Base-by-base conservation (phyloP, 345 rosid species). In the Psidium friedrichsthalianum region DNA sequence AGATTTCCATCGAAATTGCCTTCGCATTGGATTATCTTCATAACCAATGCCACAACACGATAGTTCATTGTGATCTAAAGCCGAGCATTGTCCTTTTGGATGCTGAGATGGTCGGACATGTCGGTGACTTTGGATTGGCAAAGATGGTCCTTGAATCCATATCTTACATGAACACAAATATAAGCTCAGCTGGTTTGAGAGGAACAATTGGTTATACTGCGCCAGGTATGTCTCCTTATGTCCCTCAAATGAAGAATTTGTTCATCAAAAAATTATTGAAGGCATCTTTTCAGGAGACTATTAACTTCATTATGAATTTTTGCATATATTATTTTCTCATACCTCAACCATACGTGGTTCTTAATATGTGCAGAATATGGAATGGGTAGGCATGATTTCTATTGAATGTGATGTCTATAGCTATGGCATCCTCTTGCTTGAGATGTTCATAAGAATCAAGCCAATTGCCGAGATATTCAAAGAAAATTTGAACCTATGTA, bases 401-500 rank as follows among this genome's bases (percentile, higher is more conserved):
- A 84, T 83, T 1, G 3, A 53, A 5, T 89, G 91, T 1, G 89
- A 90, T 80, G 86, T 90, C 25, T 86, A 88, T 42, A 88, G 90
- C 36, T 90, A 82, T 64, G 90, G 91, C 4, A 87, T 90, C 7
- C 82, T 90, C 3, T 56, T 90, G 82, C 32, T 89, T 6, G 88
- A 90, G 85, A 83, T 88, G 85, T 78, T 90, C 51, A 84, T 88
- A 2, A 83, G 87, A 44, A 84, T 84, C 74, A 53, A 83, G 56
- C 89, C 90, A 15, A 90, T 87, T 0, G 83, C 83, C 58, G 83
- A 84, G 6, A 76, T 64, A 84, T 89, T 88, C 83, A 49, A 52
- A 12, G 92, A 87, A 4, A 81, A 85, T 15, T 51, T 87, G 8
- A 87, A 40, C 82, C 87, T 89, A 13, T 89, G 82, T 51, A 76